Evolutionary conservation across 1,139 yeast genomes (phyloP), one percentile per base, ranked within the genome.

Genomic region (Suhomyces coccinellae): DNA sequence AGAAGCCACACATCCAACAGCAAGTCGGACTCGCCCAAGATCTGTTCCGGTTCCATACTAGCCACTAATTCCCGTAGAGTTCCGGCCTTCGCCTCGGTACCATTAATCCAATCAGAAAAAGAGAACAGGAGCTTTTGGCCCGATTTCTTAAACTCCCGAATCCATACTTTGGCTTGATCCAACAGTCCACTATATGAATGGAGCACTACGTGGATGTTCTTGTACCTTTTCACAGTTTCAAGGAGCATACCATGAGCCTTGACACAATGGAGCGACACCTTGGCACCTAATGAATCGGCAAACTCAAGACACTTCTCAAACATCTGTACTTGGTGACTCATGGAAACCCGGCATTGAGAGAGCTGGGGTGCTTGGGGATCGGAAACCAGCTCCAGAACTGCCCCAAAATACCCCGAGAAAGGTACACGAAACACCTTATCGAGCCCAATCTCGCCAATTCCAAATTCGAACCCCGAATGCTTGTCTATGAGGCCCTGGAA

Each of bases 361-460:
- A 83, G 58, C 20, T 39, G 28, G 29, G 33, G 33, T 2, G 14
- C 20, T 26, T 16, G 24, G 13, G 14, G 40, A 49, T 16, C 46
- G 9, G 24, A 17, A n/a, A 22, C 29, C 48, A 22, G 45, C 12
- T 15, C 13, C 16, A n/a, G 33, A 13, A 24, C 29, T 17, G 44
- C 66, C 1, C 85, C 85, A 47, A 67, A 72, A 51, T 63, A 83
- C 0, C 90, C 90, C 45, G 69, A 69, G 38, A 63, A 58, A 0
- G 96, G 96, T 11, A 89, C 64, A 32, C 89, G 65, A 56, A 88
- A 88, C 16, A 80, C 59, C 61, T 84, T 86, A 62, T 93, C 99
- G 5, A 93, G 66, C 0, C 99, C 99, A 15, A 90, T 75, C 57
- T 93, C 99, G 0, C 99, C 99, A n/a, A 90, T 73, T 11, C 78